Base-by-base conservation (phyloP, 208 protist species). In the Balamuthia mandrillaris region DNA sequence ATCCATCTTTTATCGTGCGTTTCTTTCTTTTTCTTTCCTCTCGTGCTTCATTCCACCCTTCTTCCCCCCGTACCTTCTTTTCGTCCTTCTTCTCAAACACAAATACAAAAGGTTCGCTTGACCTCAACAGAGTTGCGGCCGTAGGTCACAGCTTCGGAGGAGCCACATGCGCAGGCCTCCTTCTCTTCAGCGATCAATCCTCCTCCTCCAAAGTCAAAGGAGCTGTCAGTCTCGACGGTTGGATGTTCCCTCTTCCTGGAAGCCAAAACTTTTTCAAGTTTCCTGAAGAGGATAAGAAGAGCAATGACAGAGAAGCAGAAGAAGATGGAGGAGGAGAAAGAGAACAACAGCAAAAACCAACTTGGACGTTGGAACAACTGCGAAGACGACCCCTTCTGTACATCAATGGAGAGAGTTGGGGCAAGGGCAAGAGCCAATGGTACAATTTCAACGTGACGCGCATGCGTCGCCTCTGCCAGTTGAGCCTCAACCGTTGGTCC, bases 81-180 rank as follows among this genome's bases (percentile, higher is more conserved):
- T n/a, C n/a, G n/a, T n/a, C n/a, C n/a, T n/a, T n/a, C n/a, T n/a
- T 31, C n/a, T 31, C 9, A 6, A 52, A 42, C 42, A 2, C 14
- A 29, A 14, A 29, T 14, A 74, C 60, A 10, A 18, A 42, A 78
- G 68, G 41, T 5, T 42, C 45, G 29, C 3, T 78, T 10, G 45
- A 78, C 44, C 24, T 78, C 21, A 18, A 4, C 4, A 18, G 35
- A 2, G 47, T 78, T 24, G 45, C 27, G 4, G 68, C 58, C 45
- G 68, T 49, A 3, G 68, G 68, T 7, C 68, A 78, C 31, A 60
- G 45, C 29, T 78, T 78, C 16, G 68, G 68, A 9, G 68, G 68
- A 27, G 68, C 45, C 0, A 58, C 68, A 9, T 60, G 68, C 18
- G 45, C 58, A 16, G 68, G 68, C 3, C 45, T 78, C 29, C 33